Conservation (phyloP, 2,329 filamentous ascomycete species). For the Fusarium multiceps region DNA sequence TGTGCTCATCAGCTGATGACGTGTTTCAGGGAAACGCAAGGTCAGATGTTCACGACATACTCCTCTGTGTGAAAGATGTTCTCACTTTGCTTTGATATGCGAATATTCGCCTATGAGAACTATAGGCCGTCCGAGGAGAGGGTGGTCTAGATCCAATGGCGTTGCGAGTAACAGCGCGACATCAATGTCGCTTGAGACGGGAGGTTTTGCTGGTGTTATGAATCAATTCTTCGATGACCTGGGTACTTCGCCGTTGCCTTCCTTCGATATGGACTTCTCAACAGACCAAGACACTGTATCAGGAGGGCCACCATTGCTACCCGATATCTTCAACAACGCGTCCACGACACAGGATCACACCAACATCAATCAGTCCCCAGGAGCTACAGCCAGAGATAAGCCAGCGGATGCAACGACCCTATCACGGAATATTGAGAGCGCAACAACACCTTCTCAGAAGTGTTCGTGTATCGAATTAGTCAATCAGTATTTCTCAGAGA, state of each 20-base stretch:
- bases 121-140: slow-evolving; percentile 6
- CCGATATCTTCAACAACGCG: not conserved
- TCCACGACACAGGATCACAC: not conserved
- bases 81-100: slow-evolving; percentile 29
- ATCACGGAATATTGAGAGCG: no score
- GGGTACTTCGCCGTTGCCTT: not conserved
- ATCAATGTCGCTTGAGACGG: not conserved
- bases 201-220: slow-evolving; percentile 10
- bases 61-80: slow-evolving; percentile 31
- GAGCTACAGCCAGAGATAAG: not conserved
- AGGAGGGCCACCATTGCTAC: not conserved
- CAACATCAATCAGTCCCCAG: not conserved
- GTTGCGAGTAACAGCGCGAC: no score
- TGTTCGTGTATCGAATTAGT: slow-evolving; percentile 15
- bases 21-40: slow-evolving; percentile 29
- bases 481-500: slow-evolving; percentile 12
- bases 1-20: slow-evolving; percentile 10
- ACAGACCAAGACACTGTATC: not conserved
- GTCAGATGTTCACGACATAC: slow-evolving; percentile 29
- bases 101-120: slow-evolving; percentile 31
- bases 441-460: not conserved
- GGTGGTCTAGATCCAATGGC: no score
- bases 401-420: not conserved
- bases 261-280: slow-evolving; percentile 6
- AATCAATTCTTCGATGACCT: slow-evolving; percentile 17